A percentile compares a stretch with the other conserved stretches of the same genome.
Conservation (phyloP, 805 yeast species). For the Pichia insulana region DNA sequence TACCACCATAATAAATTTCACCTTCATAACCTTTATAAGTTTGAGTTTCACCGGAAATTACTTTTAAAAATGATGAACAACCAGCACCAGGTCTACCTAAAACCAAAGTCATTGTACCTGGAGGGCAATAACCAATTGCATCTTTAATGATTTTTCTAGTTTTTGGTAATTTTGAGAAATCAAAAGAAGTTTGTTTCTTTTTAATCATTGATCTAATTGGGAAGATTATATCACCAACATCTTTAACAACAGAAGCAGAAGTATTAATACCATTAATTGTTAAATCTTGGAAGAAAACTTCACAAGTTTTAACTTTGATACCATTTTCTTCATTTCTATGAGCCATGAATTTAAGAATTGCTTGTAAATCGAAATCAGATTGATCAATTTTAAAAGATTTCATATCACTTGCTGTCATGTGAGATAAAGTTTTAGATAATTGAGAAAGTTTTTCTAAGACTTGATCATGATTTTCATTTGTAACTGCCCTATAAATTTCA, state of each 20-base stretch:
- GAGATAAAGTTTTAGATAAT: conserved; percentile 10
- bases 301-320: conserved; percentile 31
- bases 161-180: conserved; percentile 9
- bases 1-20: too few relatives aligned
- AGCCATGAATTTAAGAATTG: conserved; percentile 30
- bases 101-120: conserved; percentile 26
- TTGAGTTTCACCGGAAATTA: too few relatives aligned
- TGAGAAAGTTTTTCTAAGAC: background rate
- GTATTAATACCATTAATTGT: conserved; percentile 41
- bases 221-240: conserved; percentile 35
- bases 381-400: conserved; percentile 13
- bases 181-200: background rate
- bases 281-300: conserved; percentile 35
- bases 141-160: conserved; percentile 15
- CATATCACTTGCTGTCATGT: conserved; percentile 16
- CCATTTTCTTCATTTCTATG: conserved; percentile 36
- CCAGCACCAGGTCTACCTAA: too few relatives aligned
- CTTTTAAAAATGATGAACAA: too few relatives aligned
- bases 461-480: background rate
- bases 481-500: too few relatives aligned
- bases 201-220: conserved; percentile 9
- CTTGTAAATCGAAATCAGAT: conserved; percentile 33
- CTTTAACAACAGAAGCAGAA: conserved; percentile 34
- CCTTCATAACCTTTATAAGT: too few relatives aligned
- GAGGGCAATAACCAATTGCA: conserved; percentile 21